phyloP scores from a whole-genome alignment of 345 rosid genomes.

The Citrus maxima region DNA sequence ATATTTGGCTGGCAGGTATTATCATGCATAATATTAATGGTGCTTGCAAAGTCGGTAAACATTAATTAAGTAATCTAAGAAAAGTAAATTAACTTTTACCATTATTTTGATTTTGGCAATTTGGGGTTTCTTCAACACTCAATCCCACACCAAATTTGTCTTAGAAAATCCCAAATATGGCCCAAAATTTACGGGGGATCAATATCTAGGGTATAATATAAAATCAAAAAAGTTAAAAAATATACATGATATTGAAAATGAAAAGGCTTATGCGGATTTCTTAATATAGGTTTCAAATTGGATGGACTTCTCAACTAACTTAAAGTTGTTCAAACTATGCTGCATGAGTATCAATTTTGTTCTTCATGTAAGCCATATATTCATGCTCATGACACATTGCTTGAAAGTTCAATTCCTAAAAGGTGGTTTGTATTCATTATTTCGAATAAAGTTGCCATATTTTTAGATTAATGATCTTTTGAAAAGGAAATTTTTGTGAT shows the following conservation, averaged over 20 bases:
- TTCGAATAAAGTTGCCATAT: background rate
- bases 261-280: background rate
- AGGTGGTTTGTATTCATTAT: background rate
- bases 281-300: background rate
- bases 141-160: background rate
- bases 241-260: background rate
- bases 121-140: background rate
- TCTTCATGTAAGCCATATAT: background rate
- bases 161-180: background rate
- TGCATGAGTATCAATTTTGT: background rate
- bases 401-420: background rate
- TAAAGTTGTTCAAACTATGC: background rate
- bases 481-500: background rate
- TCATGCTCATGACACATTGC: background rate
- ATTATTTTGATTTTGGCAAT: background rate
- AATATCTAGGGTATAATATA: background rate
- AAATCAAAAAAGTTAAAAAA: background rate
- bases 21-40: conserved; percentile 13
- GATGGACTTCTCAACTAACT: background rate
- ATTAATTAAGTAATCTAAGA: background rate
- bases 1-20: conserved; percentile 17
- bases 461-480: background rate
- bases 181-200: background rate
- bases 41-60: conserved; percentile 14
- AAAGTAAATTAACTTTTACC: background rate